These are phyloP conservation scores for Coemansia sp. DNA, from an alignment of 192 early-diverging fungal species.

Conservation along the genomic window DNA sequence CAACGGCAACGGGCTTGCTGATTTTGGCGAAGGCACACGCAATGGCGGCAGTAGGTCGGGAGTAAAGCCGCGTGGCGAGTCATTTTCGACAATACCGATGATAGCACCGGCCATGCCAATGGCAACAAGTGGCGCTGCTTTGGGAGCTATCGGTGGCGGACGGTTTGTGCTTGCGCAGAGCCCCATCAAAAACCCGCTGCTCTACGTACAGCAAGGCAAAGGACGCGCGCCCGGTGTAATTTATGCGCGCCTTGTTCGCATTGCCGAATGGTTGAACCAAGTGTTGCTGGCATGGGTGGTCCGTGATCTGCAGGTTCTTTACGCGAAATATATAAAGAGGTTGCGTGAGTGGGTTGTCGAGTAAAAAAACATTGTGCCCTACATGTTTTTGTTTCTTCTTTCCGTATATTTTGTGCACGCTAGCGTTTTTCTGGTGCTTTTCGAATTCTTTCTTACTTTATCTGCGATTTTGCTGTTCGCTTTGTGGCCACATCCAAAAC, in stretches of 20 bases:
- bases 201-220: conserved; percentile 47
- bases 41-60: conserved; percentile 16
- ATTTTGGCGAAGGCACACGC: conserved; percentile 14
- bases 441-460: no score
- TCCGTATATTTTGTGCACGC: no score
- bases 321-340: conserved; percentile 57
- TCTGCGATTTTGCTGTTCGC: no score
- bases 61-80: conserved; percentile 40
- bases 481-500: no score
- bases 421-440: no score
- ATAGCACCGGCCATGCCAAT: conserved; percentile 22
- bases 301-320: conserved; percentile 53
- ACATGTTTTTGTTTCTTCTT: no score
- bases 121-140: not conserved
- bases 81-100: conserved; percentile 41
- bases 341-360: conserved; percentile 57
- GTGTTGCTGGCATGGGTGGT: conserved; percentile 57
- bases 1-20: conserved; percentile 7
- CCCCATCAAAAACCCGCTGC: conserved; percentile 49
- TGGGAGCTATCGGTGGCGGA: not conserved
- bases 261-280: conserved; percentile 55
- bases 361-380: conserved; percentile 13
- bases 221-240: conserved; percentile 53
- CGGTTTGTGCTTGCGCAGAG: conserved; percentile 51
- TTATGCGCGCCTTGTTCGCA: conserved; percentile 47